These are phyloP conservation scores for Neoscytalidium dimidiatum DNA, from an alignment of 2,329 filamentous ascomycete genomes.

Conservation along the genomic window DNA sequence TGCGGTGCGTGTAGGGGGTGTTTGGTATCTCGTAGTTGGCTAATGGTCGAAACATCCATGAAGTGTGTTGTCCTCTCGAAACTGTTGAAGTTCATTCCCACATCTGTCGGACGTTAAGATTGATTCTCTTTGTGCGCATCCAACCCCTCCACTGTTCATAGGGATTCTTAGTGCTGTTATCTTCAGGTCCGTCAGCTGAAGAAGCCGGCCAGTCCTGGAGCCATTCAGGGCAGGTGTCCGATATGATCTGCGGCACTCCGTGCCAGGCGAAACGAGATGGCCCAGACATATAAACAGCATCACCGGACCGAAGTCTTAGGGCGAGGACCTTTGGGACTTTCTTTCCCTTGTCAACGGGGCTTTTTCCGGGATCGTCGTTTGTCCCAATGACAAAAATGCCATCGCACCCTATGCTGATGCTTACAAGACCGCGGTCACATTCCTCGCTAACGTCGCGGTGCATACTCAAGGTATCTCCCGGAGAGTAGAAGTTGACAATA, in stretches of 20 bases:
- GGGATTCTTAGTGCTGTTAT: slow-evolving; percentile 25
- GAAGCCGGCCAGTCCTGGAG: slow-evolving; percentile 71
- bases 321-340: slow-evolving; percentile 44
- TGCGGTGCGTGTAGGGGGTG: no score
- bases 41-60: no score
- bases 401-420: slow-evolving; percentile 87
- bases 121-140: slow-evolving; percentile 86
- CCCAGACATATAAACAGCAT: slow-evolving; percentile 86
- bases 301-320: slow-evolving; percentile 76
- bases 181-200: not conserved
- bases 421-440: slow-evolving; percentile 75
- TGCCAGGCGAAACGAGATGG: slow-evolving; percentile 90
- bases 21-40: no score
- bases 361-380: slow-evolving; percentile 49
- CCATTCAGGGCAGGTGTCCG: slow-evolving; percentile 74
- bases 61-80: no score
- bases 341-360: slow-evolving; percentile 26
- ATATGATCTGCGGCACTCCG: slow-evolving; percentile 84
- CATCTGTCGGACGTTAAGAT: slow-evolving; percentile 93
- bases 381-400: slow-evolving; percentile 83
- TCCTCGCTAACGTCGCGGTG: slow-evolving; percentile 93
- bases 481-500: slow-evolving; percentile 90
- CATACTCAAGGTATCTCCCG: slow-evolving; percentile 86
- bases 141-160: slow-evolving; percentile 78
- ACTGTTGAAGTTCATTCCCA: slow-evolving; percentile 47